Conservation (phyloP, 495 filamentous ascomycete species). For the Usnea hakonensis region DNA sequence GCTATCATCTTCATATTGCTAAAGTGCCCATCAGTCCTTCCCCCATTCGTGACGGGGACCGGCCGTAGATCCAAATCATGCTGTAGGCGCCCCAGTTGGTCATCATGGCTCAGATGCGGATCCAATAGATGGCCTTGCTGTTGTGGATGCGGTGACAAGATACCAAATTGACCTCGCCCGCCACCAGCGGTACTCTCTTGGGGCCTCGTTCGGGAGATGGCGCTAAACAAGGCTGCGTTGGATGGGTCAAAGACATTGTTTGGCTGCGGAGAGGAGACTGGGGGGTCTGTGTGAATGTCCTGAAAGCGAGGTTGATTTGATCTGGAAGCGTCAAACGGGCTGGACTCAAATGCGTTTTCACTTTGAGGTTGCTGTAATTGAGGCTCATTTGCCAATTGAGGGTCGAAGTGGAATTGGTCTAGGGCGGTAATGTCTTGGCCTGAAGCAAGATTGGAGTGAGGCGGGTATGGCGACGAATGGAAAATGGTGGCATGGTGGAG, state of each 20-base stretch:
- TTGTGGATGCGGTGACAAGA: conserved; percentile 30
- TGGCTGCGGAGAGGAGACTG: conserved; percentile 24
- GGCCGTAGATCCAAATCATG: conserved; percentile 33
- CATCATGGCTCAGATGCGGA: conserved; percentile 27
- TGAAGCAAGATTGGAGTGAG: conserved; percentile 29
- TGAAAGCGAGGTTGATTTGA: conserved; percentile 24
- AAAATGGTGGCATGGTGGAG: conserved; percentile 18
- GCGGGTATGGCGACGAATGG: conserved; percentile 15
- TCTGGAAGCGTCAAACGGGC: conserved; percentile 19
- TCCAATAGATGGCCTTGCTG: conserved; percentile 21
- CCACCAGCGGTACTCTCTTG: conserved; percentile 23
- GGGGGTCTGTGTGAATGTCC: conserved; percentile 24
- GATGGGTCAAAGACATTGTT: conserved; percentile 9
- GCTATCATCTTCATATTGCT: conserved; percentile 51
- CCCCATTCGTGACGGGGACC: conserved; percentile 24
- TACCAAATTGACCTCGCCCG: conserved; percentile 35
- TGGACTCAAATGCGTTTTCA: conserved; percentile 29
- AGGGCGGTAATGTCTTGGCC: conserved; percentile 35
- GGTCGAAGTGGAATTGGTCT: conserved; percentile 31
- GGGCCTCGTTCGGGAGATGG: conserved; percentile 24
- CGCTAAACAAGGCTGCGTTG: conserved; percentile 33
- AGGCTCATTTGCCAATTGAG: conserved; percentile 31
- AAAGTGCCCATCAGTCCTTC: conserved; percentile 42
- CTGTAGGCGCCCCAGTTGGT: conserved; percentile 32
- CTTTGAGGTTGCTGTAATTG: conserved; percentile 30